These are phyloP conservation scores for Physcomitrium patens DNA, from an alignment of 225 moss, liverwort and hornwort genomes.

Conservation along the genomic window DNA sequence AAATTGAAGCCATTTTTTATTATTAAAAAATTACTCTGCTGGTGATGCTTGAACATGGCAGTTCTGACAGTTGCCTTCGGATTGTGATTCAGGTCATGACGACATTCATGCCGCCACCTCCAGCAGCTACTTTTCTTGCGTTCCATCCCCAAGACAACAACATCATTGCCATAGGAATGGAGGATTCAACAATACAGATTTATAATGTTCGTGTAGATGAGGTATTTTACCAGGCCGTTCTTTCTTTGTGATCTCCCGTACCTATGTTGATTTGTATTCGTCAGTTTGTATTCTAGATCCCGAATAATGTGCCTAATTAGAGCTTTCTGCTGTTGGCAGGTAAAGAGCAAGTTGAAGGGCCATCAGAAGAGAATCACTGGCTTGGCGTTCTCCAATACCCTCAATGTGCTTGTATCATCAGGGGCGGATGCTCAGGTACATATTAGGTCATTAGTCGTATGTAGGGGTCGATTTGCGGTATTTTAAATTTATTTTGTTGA, in stretches of 20 bases:
- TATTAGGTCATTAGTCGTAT: background rate
- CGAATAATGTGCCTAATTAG: slow-evolving; percentile 9
- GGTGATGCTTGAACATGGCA: background rate
- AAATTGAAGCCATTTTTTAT: too few species aligned
- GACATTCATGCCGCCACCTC: slow-evolving; percentile 98
- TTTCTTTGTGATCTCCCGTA: background rate
- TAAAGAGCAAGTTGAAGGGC: slow-evolving; percentile 94
- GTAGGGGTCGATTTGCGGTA: slow-evolving; percentile 1
- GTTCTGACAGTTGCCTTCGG: slow-evolving; percentile 21
- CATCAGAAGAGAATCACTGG: slow-evolving; percentile 98
- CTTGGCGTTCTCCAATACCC: slow-evolving; percentile 86
- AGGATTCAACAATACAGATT: slow-evolving; percentile 95
- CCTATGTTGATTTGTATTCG: background rate
- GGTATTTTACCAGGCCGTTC: slow-evolving; percentile 40
- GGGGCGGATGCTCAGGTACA: slow-evolving; percentile 96
- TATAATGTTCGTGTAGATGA: slow-evolving; percentile 98
- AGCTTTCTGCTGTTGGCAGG: slow-evolving; percentile 46
- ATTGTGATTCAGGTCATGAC: slow-evolving; percentile 82
- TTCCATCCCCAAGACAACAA: slow-evolving; percentile 98
- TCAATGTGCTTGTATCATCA: slow-evolving; percentile 94
- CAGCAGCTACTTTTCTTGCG: slow-evolving; percentile 93
- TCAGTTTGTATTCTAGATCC: background rate
- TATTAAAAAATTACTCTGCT: too few species aligned
- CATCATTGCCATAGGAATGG: slow-evolving; percentile 97
- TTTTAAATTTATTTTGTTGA: background rate